phyloP scores from a whole-genome alignment of 768 basidiomycete genomes.

The Pleurotus sapidus region DNA sequence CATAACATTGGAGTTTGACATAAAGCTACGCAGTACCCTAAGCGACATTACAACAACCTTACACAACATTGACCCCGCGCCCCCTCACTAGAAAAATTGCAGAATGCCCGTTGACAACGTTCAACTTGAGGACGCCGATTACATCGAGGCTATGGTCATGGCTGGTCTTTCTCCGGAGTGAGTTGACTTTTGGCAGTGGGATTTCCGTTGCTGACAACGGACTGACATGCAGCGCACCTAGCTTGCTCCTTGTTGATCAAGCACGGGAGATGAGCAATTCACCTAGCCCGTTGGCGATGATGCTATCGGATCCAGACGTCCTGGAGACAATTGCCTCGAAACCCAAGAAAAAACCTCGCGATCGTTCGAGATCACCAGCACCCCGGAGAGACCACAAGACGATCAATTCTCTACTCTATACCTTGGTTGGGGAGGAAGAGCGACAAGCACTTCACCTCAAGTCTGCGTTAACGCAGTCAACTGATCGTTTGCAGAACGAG shows the following conservation, averaged over 20 bases:
- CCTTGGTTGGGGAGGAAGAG: constrained; percentile 50
- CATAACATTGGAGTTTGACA: neutral
- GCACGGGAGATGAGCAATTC: constrained; percentile 42
- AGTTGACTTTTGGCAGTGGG: neutral
- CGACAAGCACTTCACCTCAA: constrained; percentile 55
- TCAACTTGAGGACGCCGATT: neutral
- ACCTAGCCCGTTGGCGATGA: constrained; percentile 40
- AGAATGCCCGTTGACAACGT: neutral
- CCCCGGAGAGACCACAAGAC: constrained; percentile 32
- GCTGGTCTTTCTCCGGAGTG: neutral
- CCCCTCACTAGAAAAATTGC: too few relatives aligned
- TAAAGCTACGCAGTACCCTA: neutral
- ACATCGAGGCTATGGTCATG: neutral
- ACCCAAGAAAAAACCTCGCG: constrained; percentile 28
- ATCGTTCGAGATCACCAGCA: constrained; percentile 29
- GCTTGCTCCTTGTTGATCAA: constrained; percentile 31
- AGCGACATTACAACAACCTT: too few relatives aligned
- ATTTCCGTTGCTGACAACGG: neutral
- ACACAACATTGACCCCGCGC: neutral
- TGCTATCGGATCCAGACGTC: constrained; percentile 42
- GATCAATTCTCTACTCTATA: constrained; percentile 35
- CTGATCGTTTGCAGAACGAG: constrained; percentile 56
- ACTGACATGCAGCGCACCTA: neutral
- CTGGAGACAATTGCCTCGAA: constrained; percentile 28
- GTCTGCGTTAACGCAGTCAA: constrained; percentile 45